Evolutionary conservation across 768 basidiomycete species (phyloP).

Genomic region (Dioszegia hungarica): DNA sequence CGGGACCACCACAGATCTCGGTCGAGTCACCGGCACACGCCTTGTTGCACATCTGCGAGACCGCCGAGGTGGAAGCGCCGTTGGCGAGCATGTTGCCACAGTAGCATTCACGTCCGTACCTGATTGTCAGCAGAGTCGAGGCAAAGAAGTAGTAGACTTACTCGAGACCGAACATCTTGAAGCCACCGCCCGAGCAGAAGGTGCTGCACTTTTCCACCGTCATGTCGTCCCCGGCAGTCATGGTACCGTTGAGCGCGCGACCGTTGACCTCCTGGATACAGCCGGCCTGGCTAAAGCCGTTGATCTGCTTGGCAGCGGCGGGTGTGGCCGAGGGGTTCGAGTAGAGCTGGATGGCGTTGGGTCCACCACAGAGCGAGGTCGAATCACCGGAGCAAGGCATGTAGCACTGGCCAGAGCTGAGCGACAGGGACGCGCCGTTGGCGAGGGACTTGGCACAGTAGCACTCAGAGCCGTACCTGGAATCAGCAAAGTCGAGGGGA

Average conservation of each 20-base stretch:
- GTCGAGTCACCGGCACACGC: constrained; percentile 33
- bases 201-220: constrained; percentile 25
- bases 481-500: background rate
- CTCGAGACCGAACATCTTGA: constrained; percentile 27
- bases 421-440: constrained; percentile 26
- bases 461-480: constrained; percentile 38
- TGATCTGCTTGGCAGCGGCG: constrained; percentile 11
- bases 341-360: constrained; percentile 34
- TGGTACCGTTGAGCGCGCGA: constrained; percentile 19
- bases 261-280: constrained; percentile 31
- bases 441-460: constrained; percentile 34
- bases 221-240: constrained; percentile 16
- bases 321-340: constrained; percentile 12
- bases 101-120: constrained; percentile 30
- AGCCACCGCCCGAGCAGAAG: constrained; percentile 11
- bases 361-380: constrained; percentile 31
- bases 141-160: background rate
- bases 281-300: constrained; percentile 1
- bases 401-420: constrained; percentile 23
- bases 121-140: background rate
- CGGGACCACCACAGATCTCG: constrained; percentile 35
- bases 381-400: constrained; percentile 42
- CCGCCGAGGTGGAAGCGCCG: constrained; percentile 18
- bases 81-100: constrained; percentile 31
- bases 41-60: constrained; percentile 36